Evolutionary conservation across 768 basidiomycete species (phyloP).

Genomic region (Sarcodon sp.): DNA sequence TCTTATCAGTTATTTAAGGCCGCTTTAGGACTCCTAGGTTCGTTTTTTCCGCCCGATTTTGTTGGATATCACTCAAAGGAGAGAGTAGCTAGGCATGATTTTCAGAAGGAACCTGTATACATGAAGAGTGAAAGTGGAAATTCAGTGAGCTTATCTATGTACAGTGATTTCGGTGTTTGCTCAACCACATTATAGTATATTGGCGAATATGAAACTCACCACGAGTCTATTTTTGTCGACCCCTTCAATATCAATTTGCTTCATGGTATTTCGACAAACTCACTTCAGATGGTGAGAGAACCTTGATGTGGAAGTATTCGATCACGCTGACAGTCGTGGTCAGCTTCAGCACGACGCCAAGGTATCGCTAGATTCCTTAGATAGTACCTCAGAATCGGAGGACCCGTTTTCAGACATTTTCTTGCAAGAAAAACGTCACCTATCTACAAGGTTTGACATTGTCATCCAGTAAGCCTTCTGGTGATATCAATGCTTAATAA

Average conservation of each 20-base stretch:
- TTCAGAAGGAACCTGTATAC: constrained; percentile 40
- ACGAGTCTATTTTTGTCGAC: constrained; percentile 63
- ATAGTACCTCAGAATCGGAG: constrained; percentile 27
- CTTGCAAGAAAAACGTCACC: constrained; percentile 53
- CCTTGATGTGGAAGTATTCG: not conserved
- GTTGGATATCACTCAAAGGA: not conserved
- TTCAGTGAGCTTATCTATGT: constrained; percentile 24
- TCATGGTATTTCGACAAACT: constrained; percentile 61
- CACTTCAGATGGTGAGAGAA: constrained; percentile 58
- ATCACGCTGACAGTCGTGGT: constrained; percentile 1
- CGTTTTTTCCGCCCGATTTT: constrained; percentile 11
- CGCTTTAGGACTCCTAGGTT: constrained; percentile 74
- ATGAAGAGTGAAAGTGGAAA: constrained; percentile 43
- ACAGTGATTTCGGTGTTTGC: not conserved
- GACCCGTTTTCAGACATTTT: constrained; percentile 67
- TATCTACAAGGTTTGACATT: constrained; percentile 61
- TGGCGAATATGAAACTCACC: constrained; percentile 30
- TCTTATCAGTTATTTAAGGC: constrained; percentile 87
- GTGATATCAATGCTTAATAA: not conserved
- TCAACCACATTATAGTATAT: not conserved
- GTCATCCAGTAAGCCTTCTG: constrained; percentile 38
- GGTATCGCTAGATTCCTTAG: constrained; percentile 55
- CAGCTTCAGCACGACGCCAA: constrained; percentile 71
- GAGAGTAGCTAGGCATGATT: constrained; percentile 55
- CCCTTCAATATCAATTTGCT: constrained; percentile 73